Evolutionary conservation across 768 basidiomycete genomes (phyloP).

Genomic region (Mycena sanguinolenta): DNA sequence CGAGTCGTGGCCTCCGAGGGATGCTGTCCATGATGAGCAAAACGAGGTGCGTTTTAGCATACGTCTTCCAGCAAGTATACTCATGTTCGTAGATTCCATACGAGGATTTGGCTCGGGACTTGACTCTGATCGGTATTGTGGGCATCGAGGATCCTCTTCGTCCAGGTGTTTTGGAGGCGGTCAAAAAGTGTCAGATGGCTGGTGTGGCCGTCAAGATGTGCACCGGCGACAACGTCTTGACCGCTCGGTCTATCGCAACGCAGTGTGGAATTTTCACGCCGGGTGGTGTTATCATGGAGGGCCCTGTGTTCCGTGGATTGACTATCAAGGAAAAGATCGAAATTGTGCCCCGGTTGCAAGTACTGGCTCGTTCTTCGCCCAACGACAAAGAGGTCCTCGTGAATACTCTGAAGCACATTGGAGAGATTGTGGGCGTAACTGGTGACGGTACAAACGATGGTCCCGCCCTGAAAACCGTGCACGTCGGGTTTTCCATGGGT

Average conservation of each 20-base stretch:
- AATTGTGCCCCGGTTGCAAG: conserved; percentile 92
- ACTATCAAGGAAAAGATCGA: conserved; percentile 78
- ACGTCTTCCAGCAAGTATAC: conserved; percentile 4
- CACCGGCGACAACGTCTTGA: conserved; percentile 97
- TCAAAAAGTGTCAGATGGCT: conserved; percentile 87
- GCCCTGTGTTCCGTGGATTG: conserved; percentile 91
- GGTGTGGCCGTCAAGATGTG: conserved; percentile 98
- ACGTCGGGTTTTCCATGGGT: conserved; percentile 98
- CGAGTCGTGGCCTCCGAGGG: conserved; percentile 83
- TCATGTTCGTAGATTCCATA: conserved; percentile 68
- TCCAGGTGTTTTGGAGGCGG: conserved; percentile 89
- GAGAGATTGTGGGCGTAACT: conserved; percentile 95
- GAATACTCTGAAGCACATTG: conserved; percentile 85
- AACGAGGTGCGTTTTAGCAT: conserved; percentile 62
- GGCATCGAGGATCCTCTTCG: conserved; percentile 98
- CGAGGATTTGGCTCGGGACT: conserved; percentile 73
- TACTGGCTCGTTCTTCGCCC: conserved; percentile 97
- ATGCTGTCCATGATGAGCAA: conserved; percentile 52
- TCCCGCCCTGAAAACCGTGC: conserved; percentile 93
- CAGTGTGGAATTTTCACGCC: conserved; percentile 96
- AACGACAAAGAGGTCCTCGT: conserved; percentile 97
- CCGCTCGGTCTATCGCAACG: conserved; percentile 93
- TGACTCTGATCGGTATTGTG: conserved; percentile 90
- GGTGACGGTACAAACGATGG: conserved; percentile 99
- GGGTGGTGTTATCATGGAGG: conserved; percentile 98